These are phyloP conservation scores for Halenospora varia DNA, from an alignment of 495 filamentous ascomycete species.

Conservation along the genomic window DNA sequence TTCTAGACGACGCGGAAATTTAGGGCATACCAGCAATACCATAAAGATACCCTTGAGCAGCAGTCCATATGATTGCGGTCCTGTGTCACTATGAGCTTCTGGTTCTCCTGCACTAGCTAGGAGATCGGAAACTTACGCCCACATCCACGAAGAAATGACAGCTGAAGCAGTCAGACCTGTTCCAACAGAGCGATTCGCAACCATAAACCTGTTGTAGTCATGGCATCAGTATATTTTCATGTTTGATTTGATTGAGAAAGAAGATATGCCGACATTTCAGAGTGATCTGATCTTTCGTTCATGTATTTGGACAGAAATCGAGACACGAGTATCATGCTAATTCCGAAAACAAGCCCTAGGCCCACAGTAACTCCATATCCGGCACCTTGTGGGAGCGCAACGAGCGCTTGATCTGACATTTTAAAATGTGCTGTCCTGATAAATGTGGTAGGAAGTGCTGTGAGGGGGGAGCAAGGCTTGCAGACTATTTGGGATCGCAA, in stretches of 20 bases:
- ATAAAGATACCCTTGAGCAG: neutral
- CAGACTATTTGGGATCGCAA: too few species aligned
- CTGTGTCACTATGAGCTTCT: too few species aligned
- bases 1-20: neutral
- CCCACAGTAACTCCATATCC: neutral
- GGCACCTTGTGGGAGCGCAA: constrained; percentile 43
- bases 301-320: neutral
- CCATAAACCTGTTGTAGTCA: constrained; percentile 42
- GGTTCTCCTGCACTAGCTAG: too few species aligned
- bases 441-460: too few species aligned
- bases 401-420: too few species aligned
- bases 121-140: neutral
- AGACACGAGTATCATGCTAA: constrained; percentile 60
- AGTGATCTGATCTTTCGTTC: neutral
- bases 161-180: constrained; percentile 37
- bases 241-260: too few species aligned
- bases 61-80: neutral
- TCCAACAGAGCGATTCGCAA: constrained; percentile 35
- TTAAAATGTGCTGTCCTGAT: too few species aligned
- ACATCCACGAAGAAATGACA: constrained; percentile 27
- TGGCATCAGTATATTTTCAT: too few species aligned
- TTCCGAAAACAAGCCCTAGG: constrained; percentile 60
- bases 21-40: neutral
- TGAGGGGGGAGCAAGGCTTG: too few species aligned
- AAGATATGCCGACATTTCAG: too few species aligned